These are phyloP conservation scores for Diaporthe nobilis DNA, from an alignment of 2,329 filamentous ascomycete species.

Conservation along the genomic window DNA sequence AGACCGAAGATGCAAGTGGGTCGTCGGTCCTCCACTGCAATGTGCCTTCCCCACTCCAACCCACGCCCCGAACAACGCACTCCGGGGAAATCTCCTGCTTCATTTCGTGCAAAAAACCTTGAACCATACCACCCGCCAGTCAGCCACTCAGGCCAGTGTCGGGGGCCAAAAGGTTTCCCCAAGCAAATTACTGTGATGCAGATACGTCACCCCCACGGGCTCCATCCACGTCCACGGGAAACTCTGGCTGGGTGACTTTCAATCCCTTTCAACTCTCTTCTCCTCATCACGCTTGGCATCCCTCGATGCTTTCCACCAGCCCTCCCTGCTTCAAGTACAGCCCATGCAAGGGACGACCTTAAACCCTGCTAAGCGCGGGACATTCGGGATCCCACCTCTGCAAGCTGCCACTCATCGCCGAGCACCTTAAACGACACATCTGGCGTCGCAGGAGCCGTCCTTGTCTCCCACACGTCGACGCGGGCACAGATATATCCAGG, in stretches of 20 bases:
- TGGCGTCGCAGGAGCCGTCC: neutral
- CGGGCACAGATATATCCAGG: neutral
- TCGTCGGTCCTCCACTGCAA: conserved; percentile 9
- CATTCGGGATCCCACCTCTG: neutral
- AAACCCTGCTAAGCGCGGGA: conserved; percentile 7
- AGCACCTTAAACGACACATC: neutral
- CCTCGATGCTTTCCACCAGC: neutral
- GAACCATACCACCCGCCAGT: conserved; percentile 10
- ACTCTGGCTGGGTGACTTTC: neutral
- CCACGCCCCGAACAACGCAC: neutral
- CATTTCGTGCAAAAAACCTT: conserved; percentile 18
- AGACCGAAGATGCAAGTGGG: neutral
- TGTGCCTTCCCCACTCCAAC: neutral
- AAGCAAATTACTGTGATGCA: neutral
- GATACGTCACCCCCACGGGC: neutral
- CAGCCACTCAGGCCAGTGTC: neutral
- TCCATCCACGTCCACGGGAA: neutral
- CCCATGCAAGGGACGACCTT: conserved; percentile 16
- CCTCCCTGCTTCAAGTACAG: neutral
- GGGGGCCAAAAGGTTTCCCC: neutral
- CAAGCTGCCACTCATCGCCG: neutral
- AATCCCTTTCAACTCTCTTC: neutral
- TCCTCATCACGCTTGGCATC: conserved; percentile 20
- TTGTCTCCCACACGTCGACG: neutral
- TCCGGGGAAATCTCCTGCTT: conserved; percentile 30